Conservation (phyloP, 176 grass and related monocot genomes). For the Oryza longistaminata region DNA sequence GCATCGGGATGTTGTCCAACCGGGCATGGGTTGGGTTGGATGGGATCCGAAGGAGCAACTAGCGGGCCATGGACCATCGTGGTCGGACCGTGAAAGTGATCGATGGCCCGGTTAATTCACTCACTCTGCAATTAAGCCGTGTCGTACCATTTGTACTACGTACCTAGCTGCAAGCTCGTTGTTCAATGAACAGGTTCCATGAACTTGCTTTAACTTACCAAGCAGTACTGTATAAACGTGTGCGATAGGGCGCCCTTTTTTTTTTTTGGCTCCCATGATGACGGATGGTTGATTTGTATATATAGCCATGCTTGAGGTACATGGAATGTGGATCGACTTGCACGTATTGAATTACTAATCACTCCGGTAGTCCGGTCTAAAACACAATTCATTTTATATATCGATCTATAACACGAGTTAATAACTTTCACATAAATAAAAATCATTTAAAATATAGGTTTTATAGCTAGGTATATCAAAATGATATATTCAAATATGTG, state of each 20-base stretch:
- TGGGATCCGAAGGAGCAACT: slow-evolving; percentile 13
- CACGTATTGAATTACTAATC: too few species aligned
- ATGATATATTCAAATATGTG: too few species aligned
- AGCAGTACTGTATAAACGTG: too few species aligned
- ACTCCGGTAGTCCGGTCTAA: too few species aligned
- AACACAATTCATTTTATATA: too few species aligned
- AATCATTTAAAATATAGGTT: too few species aligned
- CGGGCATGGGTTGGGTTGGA: background rate
- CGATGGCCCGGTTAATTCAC: background rate
- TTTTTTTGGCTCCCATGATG: background rate
- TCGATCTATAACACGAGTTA: too few species aligned
- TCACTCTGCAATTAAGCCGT: background rate
- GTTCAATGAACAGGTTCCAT: background rate
- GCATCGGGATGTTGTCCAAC: slow-evolving; percentile 6
- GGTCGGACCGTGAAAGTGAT: slow-evolving; percentile 29
- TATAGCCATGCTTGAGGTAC: too few species aligned
- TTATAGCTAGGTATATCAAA: too few species aligned
- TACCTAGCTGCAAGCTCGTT: background rate
- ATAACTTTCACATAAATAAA: too few species aligned
- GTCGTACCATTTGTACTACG: slow-evolving; percentile 7
- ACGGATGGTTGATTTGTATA: background rate
- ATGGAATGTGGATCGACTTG: too few species aligned
- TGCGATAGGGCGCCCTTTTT: background rate
- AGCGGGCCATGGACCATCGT: slow-evolving; percentile 5
- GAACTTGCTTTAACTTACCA: background rate